phyloP scores from a whole-genome alignment of 2,329 filamentous ascomycete genomes.

The Anthostomella pinea region DNA sequence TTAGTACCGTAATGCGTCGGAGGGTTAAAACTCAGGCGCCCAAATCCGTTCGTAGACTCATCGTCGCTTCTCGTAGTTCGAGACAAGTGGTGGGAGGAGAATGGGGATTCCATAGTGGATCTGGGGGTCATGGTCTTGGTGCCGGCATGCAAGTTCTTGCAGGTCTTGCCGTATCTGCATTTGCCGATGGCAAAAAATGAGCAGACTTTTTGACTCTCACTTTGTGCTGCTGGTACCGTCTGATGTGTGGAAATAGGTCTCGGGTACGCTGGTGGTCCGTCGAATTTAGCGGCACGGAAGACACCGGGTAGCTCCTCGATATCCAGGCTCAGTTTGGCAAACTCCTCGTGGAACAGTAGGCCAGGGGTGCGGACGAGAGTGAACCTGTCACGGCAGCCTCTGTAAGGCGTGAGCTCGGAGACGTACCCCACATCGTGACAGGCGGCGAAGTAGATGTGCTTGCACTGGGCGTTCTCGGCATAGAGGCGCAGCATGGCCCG shows the following conservation, averaged over 20 bases:
- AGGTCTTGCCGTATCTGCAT: conserved; percentile 29
- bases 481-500: conserved; percentile 49
- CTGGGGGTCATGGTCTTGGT: conserved; percentile 1
- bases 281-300: conserved; percentile 45
- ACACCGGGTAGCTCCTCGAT: conserved; percentile 50
- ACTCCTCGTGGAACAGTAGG: conserved; percentile 51
- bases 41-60: conserved; percentile 5
- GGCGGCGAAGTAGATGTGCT: conserved; percentile 61
- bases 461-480: conserved; percentile 57
- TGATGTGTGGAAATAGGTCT: conserved; percentile 5
- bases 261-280: conserved; percentile 4
- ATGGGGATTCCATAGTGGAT: conserved; percentile 4
- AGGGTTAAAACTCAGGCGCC: conserved; percentile 4
- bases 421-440: conserved; percentile 61
- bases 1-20: conserved; percentile 4
- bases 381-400: conserved; percentile 46
- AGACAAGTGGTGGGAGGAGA: conserved; percentile 5
- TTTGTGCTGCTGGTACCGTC: not conserved
- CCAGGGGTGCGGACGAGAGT: conserved; percentile 49
- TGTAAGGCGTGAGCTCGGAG: conserved; percentile 52
- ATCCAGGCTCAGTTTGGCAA: conserved; percentile 47
- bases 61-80: conserved; percentile 8
- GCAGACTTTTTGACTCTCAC: conserved; percentile 22
- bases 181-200: conserved; percentile 27
- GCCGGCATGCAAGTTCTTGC: conserved; percentile 27